Evolutionary conservation across 768 basidiomycete genomes (phyloP), one percentile per base, ranked within the genome.

Genomic region (Russula ochroleuca): DNA sequence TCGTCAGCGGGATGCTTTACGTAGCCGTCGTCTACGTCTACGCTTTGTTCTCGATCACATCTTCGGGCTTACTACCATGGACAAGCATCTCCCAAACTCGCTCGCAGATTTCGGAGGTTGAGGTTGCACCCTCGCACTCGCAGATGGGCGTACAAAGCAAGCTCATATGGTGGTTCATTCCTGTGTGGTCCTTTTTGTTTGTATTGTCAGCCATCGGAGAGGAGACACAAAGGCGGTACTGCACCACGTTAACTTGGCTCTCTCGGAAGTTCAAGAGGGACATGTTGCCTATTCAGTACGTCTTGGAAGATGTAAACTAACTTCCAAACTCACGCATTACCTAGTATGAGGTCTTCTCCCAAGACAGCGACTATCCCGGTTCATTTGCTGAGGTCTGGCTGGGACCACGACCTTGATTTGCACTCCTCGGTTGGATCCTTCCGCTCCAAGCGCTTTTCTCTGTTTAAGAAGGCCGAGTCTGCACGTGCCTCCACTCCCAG

Each of bases 161-260:
- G 53, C 59, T 68, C 19, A 49, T 67, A 19, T 68, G 68, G 68
- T 68, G 68, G 68, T 63, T 67, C 25, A 64, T 67, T 28, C 68
- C 68, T 3, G 17, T 64, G 13, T 68, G 62, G 66, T 67, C 68
- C 19, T 51, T 67, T 17, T 40, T 68, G 25, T 67, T 59, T 49
- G 25, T 51, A 37, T 25, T 68, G 17, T 64, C 62, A 19, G 50
- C 41, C 25, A 25, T 59, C 11, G 62, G 66, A 14, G 62, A 61
- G 48, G 68, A 68, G 49, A 67, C 62, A 19, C 55, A 33, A 41
- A 63, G 49, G 14, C 66, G 62, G 15, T 67, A 67, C 21, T 47
- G 25, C 31, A 28, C 52, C 11, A 54, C 53, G 9, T 51, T 57
- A 23, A 33, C 38, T 15, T 56, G 66, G 62, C 43, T 68, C 25